Evolutionary conservation across 2,329 filamentous ascomycete species (phyloP), one percentile per base, ranked within the genome.

Genomic region (Lasiodiplodia sp.): DNA sequence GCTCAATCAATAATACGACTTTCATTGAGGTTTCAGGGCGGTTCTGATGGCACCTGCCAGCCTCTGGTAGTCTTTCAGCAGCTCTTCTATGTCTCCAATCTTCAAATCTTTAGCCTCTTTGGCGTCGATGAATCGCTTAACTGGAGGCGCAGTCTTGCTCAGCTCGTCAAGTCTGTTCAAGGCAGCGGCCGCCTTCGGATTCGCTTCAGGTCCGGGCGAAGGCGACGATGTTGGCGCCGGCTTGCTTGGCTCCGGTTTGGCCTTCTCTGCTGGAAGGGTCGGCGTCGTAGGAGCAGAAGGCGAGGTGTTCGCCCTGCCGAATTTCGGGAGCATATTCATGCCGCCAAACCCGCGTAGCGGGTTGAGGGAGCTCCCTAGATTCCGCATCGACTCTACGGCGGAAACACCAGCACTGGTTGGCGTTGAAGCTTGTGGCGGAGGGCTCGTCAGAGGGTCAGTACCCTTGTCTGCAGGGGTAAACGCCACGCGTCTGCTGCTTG

Each of bases 311-410:
- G 83, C 79, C 65, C 91, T 84, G 1, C 92, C 92, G 73, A 97
- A 95, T 0, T 89, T 90, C 68, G 91, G 88, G 72, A 96, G 91
- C 76, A 90, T 86, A 68, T 87, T 87, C 76, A 96, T 93, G 40
- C 89, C 86, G 10, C 91, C 89, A 64, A 97, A 87, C 64, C 93
- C 88, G 55, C 89, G 92, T 77, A 97, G 90, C 3, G 93, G 93
- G 74, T 97, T 97, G 40, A 97, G 83, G 0, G 91, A 90, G 77
- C 87, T 96, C 47, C 93, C 90, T 70, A 97, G 86, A 76, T 87
- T 95, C 21, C 92, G 89, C 83, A 97, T 90, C 14, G 92, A 93
- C 71, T 96, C 93, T 2, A 96, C 87, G 14, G 91, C 89, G 3
- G 90, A 89, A 70, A 86, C 87, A 67, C 72, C 73, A 71, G 69